Percentiles rank a stretch among this genome's conserved stretches.
phyloP scores from a whole-genome alignment of 305 asterid genomes.

The Solanum hybrid region DNA sequence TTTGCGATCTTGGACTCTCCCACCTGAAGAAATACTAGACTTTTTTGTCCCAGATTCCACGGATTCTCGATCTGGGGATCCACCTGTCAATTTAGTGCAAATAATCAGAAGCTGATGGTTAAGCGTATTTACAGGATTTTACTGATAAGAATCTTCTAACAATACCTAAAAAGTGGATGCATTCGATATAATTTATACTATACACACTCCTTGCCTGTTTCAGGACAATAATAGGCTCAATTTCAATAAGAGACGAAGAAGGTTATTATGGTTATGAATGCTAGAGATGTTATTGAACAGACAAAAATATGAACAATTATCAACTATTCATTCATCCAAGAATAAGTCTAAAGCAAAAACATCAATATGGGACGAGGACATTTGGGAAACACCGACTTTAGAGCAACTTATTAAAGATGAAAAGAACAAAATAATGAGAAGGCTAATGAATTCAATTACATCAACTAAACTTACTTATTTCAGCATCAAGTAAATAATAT shows the following conservation, averaged over 20 bases:
- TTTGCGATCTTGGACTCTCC: constrained; percentile 51
- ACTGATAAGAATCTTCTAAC: background rate
- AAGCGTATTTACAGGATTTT: background rate
- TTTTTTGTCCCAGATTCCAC: constrained; percentile 58
- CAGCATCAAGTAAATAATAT: background rate
- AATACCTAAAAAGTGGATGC: background rate
- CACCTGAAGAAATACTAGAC: constrained; percentile 64
- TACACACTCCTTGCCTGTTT: background rate
- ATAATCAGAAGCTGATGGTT: background rate
- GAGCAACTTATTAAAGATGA: background rate
- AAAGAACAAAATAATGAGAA: background rate
- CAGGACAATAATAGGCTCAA: background rate
- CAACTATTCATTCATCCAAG: background rate
- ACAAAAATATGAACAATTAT: background rate
- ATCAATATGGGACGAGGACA: background rate
- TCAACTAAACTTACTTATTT: background rate
- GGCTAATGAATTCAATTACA: background rate
- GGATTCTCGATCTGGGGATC: constrained; percentile 72
- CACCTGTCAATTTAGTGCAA: constrained; percentile 27
- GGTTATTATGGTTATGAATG: background rate
- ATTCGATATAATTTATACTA: background rate
- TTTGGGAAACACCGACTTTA: background rate
- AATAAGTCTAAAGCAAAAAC: background rate
- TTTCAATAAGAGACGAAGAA: background rate
- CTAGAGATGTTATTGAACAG: background rate